A percentile compares a stretch with the other conserved stretches of the same genome.
These are phyloP conservation scores for Globisporangium parvum DNA, from an alignment of 352 stramenopile species.

Conservation along the genomic window DNA sequence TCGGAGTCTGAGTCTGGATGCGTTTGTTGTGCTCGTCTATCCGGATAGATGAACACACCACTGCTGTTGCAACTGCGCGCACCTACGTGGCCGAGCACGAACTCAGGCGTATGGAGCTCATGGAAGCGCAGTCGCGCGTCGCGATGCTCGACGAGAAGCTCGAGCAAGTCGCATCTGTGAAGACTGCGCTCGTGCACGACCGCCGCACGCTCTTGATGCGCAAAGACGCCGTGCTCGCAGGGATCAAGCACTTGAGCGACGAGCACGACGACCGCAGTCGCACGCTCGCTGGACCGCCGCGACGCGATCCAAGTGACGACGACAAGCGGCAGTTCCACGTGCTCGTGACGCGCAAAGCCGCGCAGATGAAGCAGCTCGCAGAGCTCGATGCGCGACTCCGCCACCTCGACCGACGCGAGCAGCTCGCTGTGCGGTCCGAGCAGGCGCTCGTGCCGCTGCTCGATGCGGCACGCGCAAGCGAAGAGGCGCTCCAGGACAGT, in stretches of 20 bases:
- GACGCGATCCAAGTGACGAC: constrained; percentile 49
- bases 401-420: constrained; percentile 40
- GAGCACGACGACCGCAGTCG: constrained; percentile 47
- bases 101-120: constrained; percentile 29
- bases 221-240: constrained; percentile 35
- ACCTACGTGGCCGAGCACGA: constrained; percentile 49
- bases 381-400: constrained; percentile 32
- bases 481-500: constrained; percentile 17
- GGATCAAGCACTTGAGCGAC: constrained; percentile 39
- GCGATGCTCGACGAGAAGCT: constrained; percentile 46
- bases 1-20: background rate
- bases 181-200: constrained; percentile 31
- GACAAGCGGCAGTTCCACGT: constrained; percentile 62
- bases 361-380: constrained; percentile 42
- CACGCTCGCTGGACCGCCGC: constrained; percentile 45
- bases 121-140: constrained; percentile 54
- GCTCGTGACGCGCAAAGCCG: constrained; percentile 34
- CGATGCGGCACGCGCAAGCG: constrained; percentile 16
- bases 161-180: constrained; percentile 34
- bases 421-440: constrained; percentile 38
- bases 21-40: background rate
- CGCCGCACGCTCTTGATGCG: constrained; percentile 38
- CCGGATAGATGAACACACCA: constrained; percentile 38
- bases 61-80: constrained; percentile 33
- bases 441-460: constrained; percentile 32